Evolutionary conservation across 306 rosid genomes (phyloP).

Genomic region (Corylus americana): DNA sequence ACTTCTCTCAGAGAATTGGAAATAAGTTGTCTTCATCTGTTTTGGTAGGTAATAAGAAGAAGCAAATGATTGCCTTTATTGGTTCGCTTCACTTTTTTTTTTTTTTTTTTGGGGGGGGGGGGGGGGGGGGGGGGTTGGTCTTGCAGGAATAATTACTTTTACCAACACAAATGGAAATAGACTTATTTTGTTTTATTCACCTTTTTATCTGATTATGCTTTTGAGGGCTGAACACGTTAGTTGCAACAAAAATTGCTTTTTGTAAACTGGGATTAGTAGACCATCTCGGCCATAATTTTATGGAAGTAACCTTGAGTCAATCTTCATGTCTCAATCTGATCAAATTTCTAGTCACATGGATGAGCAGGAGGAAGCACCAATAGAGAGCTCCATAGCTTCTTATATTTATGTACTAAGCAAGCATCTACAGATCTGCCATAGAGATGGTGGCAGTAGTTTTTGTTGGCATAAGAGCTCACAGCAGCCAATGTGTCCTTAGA

Average conservation of each 20-base stretch:
- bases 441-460: neutral
- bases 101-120: too few relatives aligned
- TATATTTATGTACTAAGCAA: neutral
- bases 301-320: neutral
- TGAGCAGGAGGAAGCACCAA: neutral
- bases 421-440: neutral
- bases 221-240: neutral
- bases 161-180: neutral
- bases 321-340: neutral
- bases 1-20: too few relatives aligned
- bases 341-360: conserved; percentile 1
- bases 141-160: too few relatives aligned
- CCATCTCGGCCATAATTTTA: neutral
- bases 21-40: neutral
- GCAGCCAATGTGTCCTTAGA: neutral
- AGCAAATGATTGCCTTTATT: too few relatives aligned
- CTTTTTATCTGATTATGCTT: neutral
- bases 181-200: neutral
- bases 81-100: too few relatives aligned
- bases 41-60: neutral
- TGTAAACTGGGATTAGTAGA: neutral
- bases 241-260: neutral
- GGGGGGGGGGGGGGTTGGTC: too few relatives aligned
- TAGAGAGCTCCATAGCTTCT: neutral
- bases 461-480: neutral